Conservation (phyloP, 2,329 filamentous ascomycete genomes). For the Zymoseptoria crescenta region DNA sequence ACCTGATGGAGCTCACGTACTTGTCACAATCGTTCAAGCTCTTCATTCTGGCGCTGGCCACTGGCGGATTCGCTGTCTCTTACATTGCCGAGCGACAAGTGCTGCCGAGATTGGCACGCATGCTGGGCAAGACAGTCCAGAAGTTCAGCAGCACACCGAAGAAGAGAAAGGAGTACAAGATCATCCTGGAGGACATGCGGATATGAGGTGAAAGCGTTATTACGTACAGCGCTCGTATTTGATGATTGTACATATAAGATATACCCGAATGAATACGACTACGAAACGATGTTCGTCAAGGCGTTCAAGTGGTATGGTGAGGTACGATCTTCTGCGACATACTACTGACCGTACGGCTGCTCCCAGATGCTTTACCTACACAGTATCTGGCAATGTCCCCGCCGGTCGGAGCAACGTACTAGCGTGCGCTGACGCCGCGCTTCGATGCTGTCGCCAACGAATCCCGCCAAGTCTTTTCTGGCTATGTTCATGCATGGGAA, state of each 20-base stretch:
- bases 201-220: constrained; percentile 3
- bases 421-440: too few species aligned
- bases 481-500: too few species aligned
- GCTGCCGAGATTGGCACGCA: constrained; percentile 60
- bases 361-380: neutral
- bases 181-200: constrained; percentile 58
- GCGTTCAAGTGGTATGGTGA: too few species aligned
- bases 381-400: neutral
- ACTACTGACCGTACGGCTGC: neutral
- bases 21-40: constrained; percentile 66
- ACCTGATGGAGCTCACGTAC: constrained; percentile 77
- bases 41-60: constrained; percentile 63
- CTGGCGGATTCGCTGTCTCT: constrained; percentile 59
- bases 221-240: neutral
- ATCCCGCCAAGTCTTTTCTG: too few species aligned
- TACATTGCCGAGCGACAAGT: constrained; percentile 65
- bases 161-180: constrained; percentile 80
- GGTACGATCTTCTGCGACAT: too few species aligned
- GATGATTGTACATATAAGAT: neutral
- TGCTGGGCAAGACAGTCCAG: constrained; percentile 55
- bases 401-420: too few species aligned
- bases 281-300: neutral
- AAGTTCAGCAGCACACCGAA: constrained; percentile 53
- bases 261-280: neutral
- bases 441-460: too few species aligned